Evolutionary conservation across 129 eudicot genomes (phyloP).

Genomic region (Scalesia atractyloides): DNA sequence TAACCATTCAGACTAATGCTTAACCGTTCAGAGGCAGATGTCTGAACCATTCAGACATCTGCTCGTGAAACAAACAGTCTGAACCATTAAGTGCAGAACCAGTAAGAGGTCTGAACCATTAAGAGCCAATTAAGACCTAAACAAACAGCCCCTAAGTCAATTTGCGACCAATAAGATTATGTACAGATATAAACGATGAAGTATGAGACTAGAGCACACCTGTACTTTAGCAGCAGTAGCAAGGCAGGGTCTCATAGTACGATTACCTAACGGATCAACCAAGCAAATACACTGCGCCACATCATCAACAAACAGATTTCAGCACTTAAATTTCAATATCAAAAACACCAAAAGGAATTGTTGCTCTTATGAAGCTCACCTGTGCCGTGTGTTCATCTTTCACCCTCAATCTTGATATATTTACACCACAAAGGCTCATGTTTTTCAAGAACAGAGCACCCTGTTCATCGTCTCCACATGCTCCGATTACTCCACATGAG

Average conservation of each 20-base stretch:
- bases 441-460: constrained; percentile 69
- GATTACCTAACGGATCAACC: constrained; percentile 90
- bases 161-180: not conserved
- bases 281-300: constrained; percentile 83
- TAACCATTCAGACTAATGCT: no score
- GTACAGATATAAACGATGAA: constrained; percentile 6
- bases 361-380: constrained; percentile 43
- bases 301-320: constrained; percentile 25
- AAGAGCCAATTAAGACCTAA: no score
- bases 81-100: no score
- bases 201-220: constrained; percentile 47
- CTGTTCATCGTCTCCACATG: constrained; percentile 91
- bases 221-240: constrained; percentile 81
- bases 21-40: no score
- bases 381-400: constrained; percentile 78
- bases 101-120: no score
- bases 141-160: no score
- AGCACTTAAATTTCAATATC: constrained; percentile 14
- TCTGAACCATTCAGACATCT: no score
- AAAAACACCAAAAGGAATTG: constrained; percentile 9
- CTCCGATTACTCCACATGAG: constrained; percentile 87
- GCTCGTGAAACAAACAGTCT: no score
- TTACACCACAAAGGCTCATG: constrained; percentile 68
- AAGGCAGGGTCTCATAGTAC: constrained; percentile 97
- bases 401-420: constrained; percentile 68